A percentile compares a stretch with the other conserved stretches of the same genome.
Evolutionary conservation across 169 alveolate genomes (phyloP).

Genomic region (Plasmodium coatneyi): DNA sequence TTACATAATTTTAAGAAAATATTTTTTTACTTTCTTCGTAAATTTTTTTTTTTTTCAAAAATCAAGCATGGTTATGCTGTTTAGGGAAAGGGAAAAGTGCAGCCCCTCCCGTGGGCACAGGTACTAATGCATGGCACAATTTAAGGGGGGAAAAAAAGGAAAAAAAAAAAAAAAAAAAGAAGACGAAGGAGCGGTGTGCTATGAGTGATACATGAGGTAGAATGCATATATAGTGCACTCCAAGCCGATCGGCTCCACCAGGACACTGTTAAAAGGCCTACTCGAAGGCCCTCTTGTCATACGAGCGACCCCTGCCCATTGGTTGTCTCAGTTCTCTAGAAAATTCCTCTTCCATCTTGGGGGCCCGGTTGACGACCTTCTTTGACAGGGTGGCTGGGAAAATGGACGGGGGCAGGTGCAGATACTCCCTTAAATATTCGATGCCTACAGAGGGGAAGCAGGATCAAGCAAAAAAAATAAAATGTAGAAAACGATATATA

Average conservation of each 20-base stretch:
- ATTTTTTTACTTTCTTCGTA: not conserved
- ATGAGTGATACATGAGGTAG: not conserved
- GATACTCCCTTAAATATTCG: slow-evolving; percentile 88
- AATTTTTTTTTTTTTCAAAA: not conserved
- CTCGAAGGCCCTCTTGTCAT: slow-evolving; percentile 35
- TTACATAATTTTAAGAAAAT: too few species aligned
- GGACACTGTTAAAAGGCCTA: not conserved
- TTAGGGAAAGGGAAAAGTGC: not conserved
- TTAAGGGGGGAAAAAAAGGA: slow-evolving; percentile 9
- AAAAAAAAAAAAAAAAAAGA: slow-evolving; percentile 5
- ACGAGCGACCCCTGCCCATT: slow-evolving; percentile 73
- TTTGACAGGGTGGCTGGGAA: slow-evolving; percentile 96
- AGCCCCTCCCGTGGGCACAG: not conserved
- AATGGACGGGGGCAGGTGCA: slow-evolving; percentile 94
- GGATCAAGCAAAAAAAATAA: not conserved
- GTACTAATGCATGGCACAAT: not conserved
- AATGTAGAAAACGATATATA: not conserved
- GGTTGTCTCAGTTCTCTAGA: slow-evolving; percentile 62
- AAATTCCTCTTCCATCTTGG: slow-evolving; percentile 68
- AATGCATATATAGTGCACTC: not conserved
- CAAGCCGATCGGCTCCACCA: too few species aligned
- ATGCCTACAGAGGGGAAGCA: slow-evolving; percentile 72
- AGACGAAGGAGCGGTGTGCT: not conserved
- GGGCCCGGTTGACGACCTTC: slow-evolving; percentile 82
- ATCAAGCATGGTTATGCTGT: not conserved